A percentile compares a stretch with the other conserved stretches of the same genome.
phyloP scores from a whole-genome alignment of 179 eudicot species.

The Carnegiea gigantea region DNA sequence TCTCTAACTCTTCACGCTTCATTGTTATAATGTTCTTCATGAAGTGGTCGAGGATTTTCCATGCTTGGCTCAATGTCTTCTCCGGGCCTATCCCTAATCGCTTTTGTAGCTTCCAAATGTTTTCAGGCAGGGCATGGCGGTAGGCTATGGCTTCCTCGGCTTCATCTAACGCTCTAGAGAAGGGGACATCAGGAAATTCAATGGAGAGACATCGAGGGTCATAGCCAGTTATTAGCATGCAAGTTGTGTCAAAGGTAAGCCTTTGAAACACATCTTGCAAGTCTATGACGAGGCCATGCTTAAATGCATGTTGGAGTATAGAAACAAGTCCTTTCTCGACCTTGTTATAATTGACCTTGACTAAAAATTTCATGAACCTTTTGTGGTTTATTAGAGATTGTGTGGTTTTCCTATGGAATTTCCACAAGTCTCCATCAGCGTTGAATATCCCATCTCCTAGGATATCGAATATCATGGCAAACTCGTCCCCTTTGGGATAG shows the following conservation, averaged over 20 bases:
- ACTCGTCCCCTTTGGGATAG: constrained; percentile 49
- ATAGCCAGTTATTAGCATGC: constrained; percentile 40
- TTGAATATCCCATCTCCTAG: constrained; percentile 56
- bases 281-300: constrained; percentile 36
- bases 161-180: constrained; percentile 49
- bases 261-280: constrained; percentile 58
- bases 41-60: constrained; percentile 37
- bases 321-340: constrained; percentile 48
- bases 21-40: constrained; percentile 30
- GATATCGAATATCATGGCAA: constrained; percentile 41
- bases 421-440: constrained; percentile 52
- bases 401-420: constrained; percentile 37
- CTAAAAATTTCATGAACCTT: constrained; percentile 31
- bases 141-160: constrained; percentile 44
- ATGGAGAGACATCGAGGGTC: constrained; percentile 44
- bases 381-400: constrained; percentile 32
- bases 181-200: constrained; percentile 42
- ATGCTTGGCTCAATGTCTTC: constrained; percentile 33
- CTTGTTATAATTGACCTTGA: constrained; percentile 36
- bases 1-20: constrained; percentile 29
- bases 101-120: constrained; percentile 37
- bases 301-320: constrained; percentile 36
- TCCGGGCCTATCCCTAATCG: constrained; percentile 43
- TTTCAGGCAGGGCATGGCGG: constrained; percentile 45
- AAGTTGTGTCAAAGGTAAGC: constrained; percentile 48